Evolutionary conservation across 2,329 filamentous ascomycete genomes (phyloP).

Genomic region (Sclerotinia subarctica): DNA sequence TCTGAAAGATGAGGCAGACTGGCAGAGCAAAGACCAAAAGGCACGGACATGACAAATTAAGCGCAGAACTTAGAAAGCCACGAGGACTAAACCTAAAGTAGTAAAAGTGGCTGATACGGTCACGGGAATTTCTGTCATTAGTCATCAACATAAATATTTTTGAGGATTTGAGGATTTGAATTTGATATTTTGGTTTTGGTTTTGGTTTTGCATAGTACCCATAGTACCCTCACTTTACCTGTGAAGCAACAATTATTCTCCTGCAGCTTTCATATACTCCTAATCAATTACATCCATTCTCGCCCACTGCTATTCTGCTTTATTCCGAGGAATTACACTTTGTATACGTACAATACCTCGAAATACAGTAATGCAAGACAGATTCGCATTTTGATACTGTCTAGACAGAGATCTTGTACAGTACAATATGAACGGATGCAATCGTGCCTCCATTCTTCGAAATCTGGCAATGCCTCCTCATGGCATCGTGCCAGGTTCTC

Average conservation of each 20-base stretch:
- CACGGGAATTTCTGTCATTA: not conserved
- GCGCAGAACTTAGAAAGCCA: not conserved
- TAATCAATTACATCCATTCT: no score
- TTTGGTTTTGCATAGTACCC: no score
- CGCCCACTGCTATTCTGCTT: not conserved
- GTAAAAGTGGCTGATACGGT: not conserved
- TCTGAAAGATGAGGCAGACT: constrained; percentile 6
- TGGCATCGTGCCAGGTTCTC: constrained; percentile 13
- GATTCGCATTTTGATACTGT: constrained; percentile 4
- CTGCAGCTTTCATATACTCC: not conserved
- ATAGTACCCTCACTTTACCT: not conserved
- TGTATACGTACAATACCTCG: not conserved
- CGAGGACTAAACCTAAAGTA: not conserved
- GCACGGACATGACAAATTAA: constrained; percentile 6
- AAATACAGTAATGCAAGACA: constrained; percentile 7
- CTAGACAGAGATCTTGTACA: constrained; percentile 4
- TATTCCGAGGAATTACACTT: not conserved
- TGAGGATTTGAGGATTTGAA: not conserved
- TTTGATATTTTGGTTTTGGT: no score
- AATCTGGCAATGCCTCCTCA: constrained; percentile 30
- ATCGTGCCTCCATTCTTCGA: constrained; percentile 34
- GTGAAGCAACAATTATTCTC: not conserved
- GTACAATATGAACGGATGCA: constrained; percentile 37
- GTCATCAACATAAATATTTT: not conserved
- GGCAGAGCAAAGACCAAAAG: constrained; percentile 2